Base-by-base conservation (phyloP, 2,329 filamentous ascomycete genomes). In the Calonectria fujianensis region DNA sequence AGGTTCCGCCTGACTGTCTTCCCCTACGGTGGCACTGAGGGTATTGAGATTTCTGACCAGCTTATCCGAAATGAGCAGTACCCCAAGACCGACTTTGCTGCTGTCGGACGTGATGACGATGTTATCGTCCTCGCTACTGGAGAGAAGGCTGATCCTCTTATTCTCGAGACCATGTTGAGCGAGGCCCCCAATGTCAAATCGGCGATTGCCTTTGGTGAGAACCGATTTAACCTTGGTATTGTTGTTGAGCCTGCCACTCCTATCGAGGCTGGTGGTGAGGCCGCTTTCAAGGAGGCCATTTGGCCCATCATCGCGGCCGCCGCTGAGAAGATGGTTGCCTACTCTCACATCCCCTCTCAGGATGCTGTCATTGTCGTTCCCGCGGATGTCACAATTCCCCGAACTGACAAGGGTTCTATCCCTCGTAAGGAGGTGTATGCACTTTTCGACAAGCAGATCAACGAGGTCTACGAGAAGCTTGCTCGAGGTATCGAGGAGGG, bases 101-200 rank as follows among this genome's bases (percentile, higher is more conserved):
- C 35, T 4, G 70, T 84, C 10, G 85, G 85, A 0, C 78, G 86
- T 9, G 80, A 80, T 27, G 85, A 86, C 69, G 80, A 82, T 61
- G 73, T 82, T 8, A 80, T 82, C 24, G 77, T 80, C 14, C 74
- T 82, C 18, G 76, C 76, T 3, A 81, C 78, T 6, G 80, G 79
- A 18, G 80, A 82, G 50, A 82, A 82, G 69, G 79, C 73, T 13
- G 74, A 76, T 35, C 79, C 79, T 4, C 72, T 74, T 29, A 76
- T 79, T 20, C 72, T 82, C 8, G 79, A 81, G 63, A 74, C 68
- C 8, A 73, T 70, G 64, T 41, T 82, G 48, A 76, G 45, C 27
- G 75, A 77, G 39, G 59, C 72, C 10, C 75, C 78, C 9, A 5
- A 48, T 20, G 71, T 80, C 35, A 78, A 78, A 39, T 70, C 74